phyloP scores from a whole-genome alignment of 2,329 filamentous ascomycete genomes.

The Raffaelea deltoideospora region DNA sequence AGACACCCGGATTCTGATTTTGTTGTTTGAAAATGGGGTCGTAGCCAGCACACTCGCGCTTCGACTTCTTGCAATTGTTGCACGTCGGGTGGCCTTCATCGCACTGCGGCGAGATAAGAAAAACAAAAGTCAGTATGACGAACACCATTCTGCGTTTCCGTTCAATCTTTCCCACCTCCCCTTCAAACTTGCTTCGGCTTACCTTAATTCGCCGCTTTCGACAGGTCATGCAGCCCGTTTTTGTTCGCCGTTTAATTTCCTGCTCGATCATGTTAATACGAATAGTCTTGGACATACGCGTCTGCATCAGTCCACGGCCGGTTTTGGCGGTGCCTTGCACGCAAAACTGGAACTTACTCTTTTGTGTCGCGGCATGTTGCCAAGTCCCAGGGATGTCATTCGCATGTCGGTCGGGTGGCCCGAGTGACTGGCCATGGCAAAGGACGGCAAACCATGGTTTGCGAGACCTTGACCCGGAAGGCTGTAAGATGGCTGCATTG shows the following conservation, averaged over 20 bases:
- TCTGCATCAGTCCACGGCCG: too few species aligned
- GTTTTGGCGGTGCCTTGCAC: too few species aligned
- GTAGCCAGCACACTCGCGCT: constrained; percentile 75
- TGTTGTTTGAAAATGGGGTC: constrained; percentile 73
- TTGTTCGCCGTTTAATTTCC: constrained; percentile 49
- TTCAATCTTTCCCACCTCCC: too few species aligned
- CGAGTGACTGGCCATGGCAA: constrained; percentile 16
- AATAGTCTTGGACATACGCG: too few species aligned
- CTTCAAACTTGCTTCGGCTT: too few species aligned
- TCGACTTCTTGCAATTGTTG: constrained; percentile 79
- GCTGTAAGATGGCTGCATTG: constrained; percentile 22
- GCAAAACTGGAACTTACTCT: background rate
- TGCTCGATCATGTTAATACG: constrained; percentile 12
- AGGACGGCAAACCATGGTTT: constrained; percentile 24
- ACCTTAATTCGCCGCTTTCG: constrained; percentile 49
- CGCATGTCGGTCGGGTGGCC: constrained; percentile 1
- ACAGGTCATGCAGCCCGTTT: constrained; percentile 48
- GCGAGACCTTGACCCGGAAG: constrained; percentile 17
- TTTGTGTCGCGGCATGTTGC: constrained; percentile 8
- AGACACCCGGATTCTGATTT: constrained; percentile 20
- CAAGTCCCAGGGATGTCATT: constrained; percentile 3
- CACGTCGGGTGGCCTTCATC: constrained; percentile 91
- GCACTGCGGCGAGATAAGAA: constrained; percentile 46
- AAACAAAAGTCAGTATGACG: too few species aligned
- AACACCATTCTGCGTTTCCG: background rate